A percentile compares a stretch with the other conserved stretches of the same genome.
Evolutionary conservation across 2,329 filamentous ascomycete species (phyloP).

Genomic region (Colletotrichum scovillei): DNA sequence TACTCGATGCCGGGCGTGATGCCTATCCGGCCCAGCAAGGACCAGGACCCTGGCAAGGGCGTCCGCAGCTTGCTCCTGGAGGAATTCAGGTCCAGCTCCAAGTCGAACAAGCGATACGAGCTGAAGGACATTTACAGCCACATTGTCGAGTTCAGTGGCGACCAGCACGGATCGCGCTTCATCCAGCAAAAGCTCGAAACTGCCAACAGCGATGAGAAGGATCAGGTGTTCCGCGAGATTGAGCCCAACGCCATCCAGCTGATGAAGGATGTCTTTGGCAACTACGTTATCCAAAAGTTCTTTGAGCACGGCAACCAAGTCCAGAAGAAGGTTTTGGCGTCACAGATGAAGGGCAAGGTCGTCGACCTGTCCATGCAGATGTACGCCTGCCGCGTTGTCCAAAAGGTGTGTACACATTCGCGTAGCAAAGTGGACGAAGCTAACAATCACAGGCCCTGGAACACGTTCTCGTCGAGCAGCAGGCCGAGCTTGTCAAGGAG

Average conservation of each 20-base stretch:
- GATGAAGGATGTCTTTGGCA: conserved; percentile 97
- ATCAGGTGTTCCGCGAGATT: conserved; percentile 89
- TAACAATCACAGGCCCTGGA: conserved; percentile 76
- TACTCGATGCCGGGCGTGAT: conserved; percentile 42
- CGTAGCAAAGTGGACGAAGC: neutral
- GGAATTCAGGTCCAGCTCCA: conserved; percentile 81
- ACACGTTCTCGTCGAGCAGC: conserved; percentile 91
- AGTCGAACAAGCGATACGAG: conserved; percentile 79
- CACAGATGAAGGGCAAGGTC: conserved; percentile 89
- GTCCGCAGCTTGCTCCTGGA: conserved; percentile 80
- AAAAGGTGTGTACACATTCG: conserved; percentile 73
- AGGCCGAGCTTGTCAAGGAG: conserved; percentile 85
- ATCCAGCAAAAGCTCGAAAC: conserved; percentile 93
- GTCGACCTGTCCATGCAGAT: conserved; percentile 84
- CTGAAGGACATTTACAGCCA: conserved; percentile 89
- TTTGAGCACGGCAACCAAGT: conserved; percentile 95
- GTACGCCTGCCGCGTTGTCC: conserved; percentile 95
- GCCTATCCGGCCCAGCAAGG: conserved; percentile 55
- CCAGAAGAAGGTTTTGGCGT: conserved; percentile 89
- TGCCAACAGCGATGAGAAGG: conserved; percentile 96
- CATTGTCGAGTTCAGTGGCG: conserved; percentile 93
- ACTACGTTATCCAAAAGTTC: conserved; percentile 98
- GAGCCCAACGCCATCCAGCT: conserved; percentile 85
- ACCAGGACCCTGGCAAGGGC: conserved; percentile 69
- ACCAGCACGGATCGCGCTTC: conserved; percentile 95